These are phyloP conservation scores for Fusarium succisae DNA, from an alignment of 2,329 filamentous ascomycete species.

Conservation along the genomic window DNA sequence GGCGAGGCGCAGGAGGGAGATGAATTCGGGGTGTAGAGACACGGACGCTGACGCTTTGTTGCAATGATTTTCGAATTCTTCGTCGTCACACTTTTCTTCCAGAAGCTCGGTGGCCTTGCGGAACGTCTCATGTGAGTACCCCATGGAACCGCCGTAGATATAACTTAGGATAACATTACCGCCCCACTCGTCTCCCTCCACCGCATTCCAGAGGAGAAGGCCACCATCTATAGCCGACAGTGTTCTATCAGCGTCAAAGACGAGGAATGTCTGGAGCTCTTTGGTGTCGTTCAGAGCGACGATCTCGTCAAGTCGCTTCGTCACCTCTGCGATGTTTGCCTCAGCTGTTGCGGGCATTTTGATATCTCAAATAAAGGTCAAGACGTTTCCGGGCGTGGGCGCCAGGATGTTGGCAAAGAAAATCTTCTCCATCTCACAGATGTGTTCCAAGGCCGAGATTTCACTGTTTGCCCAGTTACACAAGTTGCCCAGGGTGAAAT, in stretches of 20 bases:
- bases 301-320: conserved; percentile 46
- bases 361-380: background rate
- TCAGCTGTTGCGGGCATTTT: conserved; percentile 36
- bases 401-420: background rate
- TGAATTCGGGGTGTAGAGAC: conserved; percentile 58
- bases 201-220: conserved; percentile 56
- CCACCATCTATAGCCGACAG: conserved; percentile 61
- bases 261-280: conserved; percentile 56
- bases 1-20: conserved; percentile 51
- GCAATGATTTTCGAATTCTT: conserved; percentile 57
- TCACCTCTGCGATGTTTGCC: conserved; percentile 49
- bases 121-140: conserved; percentile 65
- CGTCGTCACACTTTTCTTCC: conserved; percentile 53
- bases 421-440: no score
- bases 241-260: conserved; percentile 68
- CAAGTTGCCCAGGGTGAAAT: accelerated
- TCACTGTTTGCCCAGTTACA: no score
- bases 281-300: conserved; percentile 41
- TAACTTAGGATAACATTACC: no score
- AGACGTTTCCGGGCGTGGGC: background rate
- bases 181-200: background rate
- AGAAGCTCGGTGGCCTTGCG: conserved; percentile 63
- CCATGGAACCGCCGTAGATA: conserved; percentile 35
- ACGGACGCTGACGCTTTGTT: conserved; percentile 53
- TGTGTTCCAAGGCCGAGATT: no score